Conservation (phyloP, 2,329 filamentous ascomycete species). For the Cladosporium sp. region DNA sequence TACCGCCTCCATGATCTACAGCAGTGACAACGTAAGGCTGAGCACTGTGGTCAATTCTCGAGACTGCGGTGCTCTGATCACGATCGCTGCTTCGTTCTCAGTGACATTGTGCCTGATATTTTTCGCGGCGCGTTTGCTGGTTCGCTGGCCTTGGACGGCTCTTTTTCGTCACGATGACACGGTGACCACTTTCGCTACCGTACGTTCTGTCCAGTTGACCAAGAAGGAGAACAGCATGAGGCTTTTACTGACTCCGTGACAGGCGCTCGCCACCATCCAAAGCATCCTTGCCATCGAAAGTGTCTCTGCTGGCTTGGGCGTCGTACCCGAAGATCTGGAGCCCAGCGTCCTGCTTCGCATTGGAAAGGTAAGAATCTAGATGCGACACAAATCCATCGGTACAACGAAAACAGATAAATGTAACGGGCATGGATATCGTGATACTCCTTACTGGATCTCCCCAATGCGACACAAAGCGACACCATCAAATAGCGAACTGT, state of each 20-base stretch:
- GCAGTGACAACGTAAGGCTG: background rate
- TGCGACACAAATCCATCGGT: too few species aligned
- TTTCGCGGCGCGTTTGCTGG: background rate
- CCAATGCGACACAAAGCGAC: too few species aligned
- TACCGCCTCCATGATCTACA: background rate
- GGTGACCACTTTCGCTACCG: background rate
- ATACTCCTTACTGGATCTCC: too few species aligned
- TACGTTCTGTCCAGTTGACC: background rate
- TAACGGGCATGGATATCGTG: too few species aligned
- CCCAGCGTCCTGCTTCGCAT: background rate
- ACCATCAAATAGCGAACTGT: too few species aligned
- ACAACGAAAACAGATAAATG: too few species aligned
- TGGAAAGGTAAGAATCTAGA: background rate
- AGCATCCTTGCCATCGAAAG: background rate
- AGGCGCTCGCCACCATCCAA: background rate
- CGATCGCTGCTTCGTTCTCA: background rate
- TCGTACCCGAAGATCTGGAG: background rate
- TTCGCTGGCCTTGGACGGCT: conserved; percentile 7
- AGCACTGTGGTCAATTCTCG: conserved; percentile 7
- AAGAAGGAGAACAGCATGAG: background rate
- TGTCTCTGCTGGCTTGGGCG: background rate
- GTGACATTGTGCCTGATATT: conserved; percentile 1
- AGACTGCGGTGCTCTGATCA: conserved; percentile 2
- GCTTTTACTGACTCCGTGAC: background rate
- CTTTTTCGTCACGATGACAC: conserved; percentile 3